Conservation (phyloP, 495 filamentous ascomycete genomes). For the Podospora pseudocomata region DNA sequence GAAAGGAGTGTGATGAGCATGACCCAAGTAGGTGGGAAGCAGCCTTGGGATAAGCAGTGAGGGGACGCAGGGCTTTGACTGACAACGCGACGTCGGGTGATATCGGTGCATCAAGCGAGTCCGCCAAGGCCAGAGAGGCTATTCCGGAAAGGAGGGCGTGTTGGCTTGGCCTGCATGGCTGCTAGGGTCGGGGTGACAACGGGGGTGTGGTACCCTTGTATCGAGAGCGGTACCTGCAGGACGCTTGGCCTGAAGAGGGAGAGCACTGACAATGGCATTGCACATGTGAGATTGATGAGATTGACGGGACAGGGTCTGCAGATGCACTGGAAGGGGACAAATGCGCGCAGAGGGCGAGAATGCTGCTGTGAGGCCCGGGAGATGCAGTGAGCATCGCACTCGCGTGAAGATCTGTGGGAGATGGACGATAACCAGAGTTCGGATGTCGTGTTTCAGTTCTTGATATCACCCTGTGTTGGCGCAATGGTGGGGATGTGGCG, state of each 20-base stretch:
- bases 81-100: not conserved
- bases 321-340: not conserved
- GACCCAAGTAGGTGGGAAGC: not conserved
- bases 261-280: constrained; percentile 2
- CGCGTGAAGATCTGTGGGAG: no score
- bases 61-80: not conserved
- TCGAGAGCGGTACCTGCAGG: constrained; percentile 1
- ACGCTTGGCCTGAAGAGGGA: constrained; percentile 2
- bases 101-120: not conserved
- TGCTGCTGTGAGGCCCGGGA: not conserved
- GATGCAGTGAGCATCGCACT: no score
- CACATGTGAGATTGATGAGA: constrained; percentile 5
- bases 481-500: no score
- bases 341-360: not conserved
- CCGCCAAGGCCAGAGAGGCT: not conserved
- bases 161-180: constrained; percentile 1
- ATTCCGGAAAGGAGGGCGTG: not conserved
- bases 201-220: not conserved
- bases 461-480: not conserved
- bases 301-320: not conserved
- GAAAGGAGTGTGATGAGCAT: not conserved
- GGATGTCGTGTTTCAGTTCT: not conserved
- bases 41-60: not conserved
- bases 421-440: no score
- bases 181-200: constrained; percentile 1